These are phyloP conservation scores for Cyberlindnera mycetangii DNA, from an alignment of 805 yeast genomes.

Conservation along the genomic window DNA sequence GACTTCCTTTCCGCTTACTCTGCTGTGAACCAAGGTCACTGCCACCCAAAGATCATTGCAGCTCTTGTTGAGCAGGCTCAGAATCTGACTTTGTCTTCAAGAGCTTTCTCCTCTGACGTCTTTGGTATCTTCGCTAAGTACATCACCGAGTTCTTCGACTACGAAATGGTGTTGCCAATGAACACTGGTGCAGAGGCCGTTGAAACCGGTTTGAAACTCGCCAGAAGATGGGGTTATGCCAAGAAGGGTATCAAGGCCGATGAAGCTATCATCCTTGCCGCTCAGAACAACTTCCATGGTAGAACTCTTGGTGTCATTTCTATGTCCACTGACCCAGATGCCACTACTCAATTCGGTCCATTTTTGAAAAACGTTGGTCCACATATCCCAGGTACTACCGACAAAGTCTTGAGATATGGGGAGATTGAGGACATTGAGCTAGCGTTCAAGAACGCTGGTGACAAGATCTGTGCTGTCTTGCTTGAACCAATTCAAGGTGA, in stretches of 20 bases:
- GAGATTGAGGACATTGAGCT: slow-evolving; percentile 79
- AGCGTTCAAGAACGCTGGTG: slow-evolving; percentile 81
- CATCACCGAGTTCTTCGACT: slow-evolving; percentile 82
- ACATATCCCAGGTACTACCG: slow-evolving; percentile 68
- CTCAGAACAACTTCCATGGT: slow-evolving; percentile 92
- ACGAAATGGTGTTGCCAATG: slow-evolving; percentile 95
- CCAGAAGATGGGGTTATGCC: slow-evolving; percentile 96
- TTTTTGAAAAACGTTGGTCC: slow-evolving; percentile 84
- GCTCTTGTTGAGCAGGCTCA: slow-evolving; percentile 89
- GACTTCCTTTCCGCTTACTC: slow-evolving; percentile 94
- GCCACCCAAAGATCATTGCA: slow-evolving; percentile 86
- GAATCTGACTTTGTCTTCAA: slow-evolving; percentile 77
- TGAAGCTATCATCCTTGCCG: slow-evolving; percentile 86
- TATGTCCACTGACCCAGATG: slow-evolving; percentile 95
- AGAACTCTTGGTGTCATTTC: slow-evolving; percentile 94
- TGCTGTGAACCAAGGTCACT: slow-evolving; percentile 97
- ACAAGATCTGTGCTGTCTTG: slow-evolving; percentile 83
- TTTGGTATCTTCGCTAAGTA: slow-evolving; percentile 86
- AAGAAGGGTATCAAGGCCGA: slow-evolving; percentile 78
- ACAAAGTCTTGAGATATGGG: slow-evolving; percentile 71
- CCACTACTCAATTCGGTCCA: slow-evolving; percentile 86
- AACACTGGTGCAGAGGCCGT: slow-evolving; percentile 99
- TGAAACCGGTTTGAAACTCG: slow-evolving; percentile 89
- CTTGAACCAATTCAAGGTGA: slow-evolving; percentile 98
- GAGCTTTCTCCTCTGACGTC: slow-evolving; percentile 89